Conservation (phyloP, 495 filamentous ascomycete species). For the Neurospora sp. region DNA sequence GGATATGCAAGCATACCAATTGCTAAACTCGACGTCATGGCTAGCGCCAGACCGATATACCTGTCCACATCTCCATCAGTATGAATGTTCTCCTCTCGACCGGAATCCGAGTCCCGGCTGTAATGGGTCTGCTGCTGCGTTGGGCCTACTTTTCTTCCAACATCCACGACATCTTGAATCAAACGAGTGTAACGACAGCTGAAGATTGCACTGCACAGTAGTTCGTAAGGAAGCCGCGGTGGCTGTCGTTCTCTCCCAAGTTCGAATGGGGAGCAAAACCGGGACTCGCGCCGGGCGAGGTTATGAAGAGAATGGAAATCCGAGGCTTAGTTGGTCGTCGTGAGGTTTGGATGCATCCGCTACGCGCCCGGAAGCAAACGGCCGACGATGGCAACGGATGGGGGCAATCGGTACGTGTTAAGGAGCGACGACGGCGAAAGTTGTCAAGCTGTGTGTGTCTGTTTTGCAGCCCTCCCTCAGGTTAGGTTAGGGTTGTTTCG, state of each 20-base stretch:
- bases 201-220: slow-evolving; percentile 4
- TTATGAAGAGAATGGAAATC: slow-evolving; percentile 7
- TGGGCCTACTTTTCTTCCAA: slow-evolving; percentile 71
- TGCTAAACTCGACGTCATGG: slow-evolving; percentile 83
- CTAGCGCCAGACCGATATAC: slow-evolving; percentile 82
- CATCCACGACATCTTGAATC: slow-evolving; percentile 41
- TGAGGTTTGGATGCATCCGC: slow-evolving; percentile 11
- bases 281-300: slow-evolving; percentile 34
- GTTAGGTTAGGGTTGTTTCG: background rate
- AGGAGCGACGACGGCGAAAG: background rate
- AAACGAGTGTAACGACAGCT: slow-evolving; percentile 27
- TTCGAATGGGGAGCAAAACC: slow-evolving; percentile 4
- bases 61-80: slow-evolving; percentile 42
- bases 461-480: background rate
- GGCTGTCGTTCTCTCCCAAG: slow-evolving; percentile 8
- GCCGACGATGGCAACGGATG: background rate
- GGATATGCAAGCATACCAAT: slow-evolving; percentile 55
- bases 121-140: background rate
- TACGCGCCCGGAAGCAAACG: background rate
- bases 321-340: slow-evolving; percentile 7
- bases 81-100: slow-evolving; percentile 12
- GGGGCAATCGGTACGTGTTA: background rate
- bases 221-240: background rate
- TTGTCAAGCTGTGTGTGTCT: background rate
- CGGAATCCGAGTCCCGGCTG: background rate